Percentiles rank a stretch among this genome's conserved stretches.
These are phyloP conservation scores for Fusarium hainanense DNA, from an alignment of 2,329 filamentous ascomycete species.

Conservation along the genomic window DNA sequence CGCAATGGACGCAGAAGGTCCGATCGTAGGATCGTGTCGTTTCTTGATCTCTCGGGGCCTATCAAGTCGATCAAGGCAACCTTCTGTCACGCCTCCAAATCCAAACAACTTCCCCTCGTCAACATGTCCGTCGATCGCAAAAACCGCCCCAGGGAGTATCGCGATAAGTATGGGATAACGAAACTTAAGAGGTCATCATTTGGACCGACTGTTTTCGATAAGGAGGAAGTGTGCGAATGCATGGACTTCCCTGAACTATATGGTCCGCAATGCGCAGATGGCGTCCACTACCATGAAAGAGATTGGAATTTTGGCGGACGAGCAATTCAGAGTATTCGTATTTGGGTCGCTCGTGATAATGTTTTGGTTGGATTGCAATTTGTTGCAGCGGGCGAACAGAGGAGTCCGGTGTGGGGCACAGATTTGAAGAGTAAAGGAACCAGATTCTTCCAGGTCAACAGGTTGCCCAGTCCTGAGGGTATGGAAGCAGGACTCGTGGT, in stretches of 20 bases:
- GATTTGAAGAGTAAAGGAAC: neutral
- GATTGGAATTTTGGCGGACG: neutral
- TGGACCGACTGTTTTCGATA: neutral
- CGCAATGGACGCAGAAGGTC: neutral
- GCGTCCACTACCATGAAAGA: neutral
- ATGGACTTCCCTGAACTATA: fast-evolving
- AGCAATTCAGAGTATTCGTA: neutral
- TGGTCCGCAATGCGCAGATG: neutral
- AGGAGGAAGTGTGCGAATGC: neutral
- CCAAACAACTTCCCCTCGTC: neutral
- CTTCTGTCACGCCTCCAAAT: neutral
- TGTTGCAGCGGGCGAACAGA: neutral
- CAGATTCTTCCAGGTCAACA: neutral
- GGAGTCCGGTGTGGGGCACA: neutral
- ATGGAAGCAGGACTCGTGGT: neutral
- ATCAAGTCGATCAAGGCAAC: neutral
- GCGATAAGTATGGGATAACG: no score
- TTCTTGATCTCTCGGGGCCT: neutral
- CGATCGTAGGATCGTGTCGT: neutral
- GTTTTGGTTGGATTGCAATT: neutral
- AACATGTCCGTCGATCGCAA: neutral
- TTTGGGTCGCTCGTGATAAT: neutral
- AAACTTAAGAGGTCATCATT: neutral
- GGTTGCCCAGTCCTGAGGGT: neutral
- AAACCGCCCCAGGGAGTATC: no score